Evolutionary conservation across 78 protist species (phyloP), one percentile per base, ranked within the genome.

Genomic region (Dictyostelium brefeldianum): DNA sequence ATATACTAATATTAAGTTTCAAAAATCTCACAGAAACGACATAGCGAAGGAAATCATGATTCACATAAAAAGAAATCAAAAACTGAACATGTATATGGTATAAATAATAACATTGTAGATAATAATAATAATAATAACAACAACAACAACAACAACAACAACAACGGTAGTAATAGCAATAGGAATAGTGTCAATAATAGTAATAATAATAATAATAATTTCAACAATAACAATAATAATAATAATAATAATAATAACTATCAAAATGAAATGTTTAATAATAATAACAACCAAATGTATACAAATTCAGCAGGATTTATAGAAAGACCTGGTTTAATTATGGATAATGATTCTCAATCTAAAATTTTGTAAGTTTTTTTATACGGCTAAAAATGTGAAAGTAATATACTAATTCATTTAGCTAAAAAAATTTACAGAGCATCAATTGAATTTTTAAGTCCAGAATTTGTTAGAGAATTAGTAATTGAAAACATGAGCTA

Each of bases 401-500:
- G n/a, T n/a, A n/a, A n/a, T n/a, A n/a, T n/a, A 70, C n/a, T n/a
- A n/a, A n/a, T n/a, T n/a, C n/a, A n/a, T n/a, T n/a, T n/a, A n/a
- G n/a, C n/a, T n/a, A 12, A 75, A 41, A 27, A 12, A 31, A 62
- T 65, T 15, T 65, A 29, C 17, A 67, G 75, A 29, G 75, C 71
- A n/a, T 54, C 36, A 12, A n/a, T 87, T 36, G 54, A n/a, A 87
- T 31, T 17, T 25, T 36, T 87, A 18, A 56, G 62, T n/a, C 78
- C 57, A 47, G 84, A 87, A 1, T 77, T 64, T 36, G 78, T 87
- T 12, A 70, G 64, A 10, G 84, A 87, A 29, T 51, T 87, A 2
- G 64, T 87, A 9, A 77, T 87, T 20, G 84, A 77, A 54, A 77
- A 77, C 47, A 87, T 87, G 93, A 41, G 27, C 1, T 71, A 75